These are phyloP conservation scores for Boletus tomentosulus DNA, from an alignment of 768 basidiomycete species.

Conservation along the genomic window DNA sequence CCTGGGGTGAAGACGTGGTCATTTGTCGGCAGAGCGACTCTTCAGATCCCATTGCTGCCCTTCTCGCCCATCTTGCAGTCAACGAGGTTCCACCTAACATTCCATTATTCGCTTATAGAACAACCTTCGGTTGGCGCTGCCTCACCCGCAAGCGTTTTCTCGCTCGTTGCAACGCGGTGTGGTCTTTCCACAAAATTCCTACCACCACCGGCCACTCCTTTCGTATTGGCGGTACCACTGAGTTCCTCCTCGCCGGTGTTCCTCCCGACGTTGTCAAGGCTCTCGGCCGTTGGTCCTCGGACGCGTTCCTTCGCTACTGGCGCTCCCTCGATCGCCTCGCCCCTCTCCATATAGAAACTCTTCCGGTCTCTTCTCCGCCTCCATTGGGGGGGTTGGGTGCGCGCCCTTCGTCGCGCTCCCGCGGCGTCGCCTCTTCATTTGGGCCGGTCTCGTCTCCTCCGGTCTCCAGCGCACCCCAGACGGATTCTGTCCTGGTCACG, in stretches of 20 bases:
- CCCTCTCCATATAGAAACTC: no score
- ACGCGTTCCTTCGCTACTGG: no score
- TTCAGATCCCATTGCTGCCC: conserved; percentile 15
- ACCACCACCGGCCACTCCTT: conserved; percentile 29
- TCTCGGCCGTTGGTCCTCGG: no score
- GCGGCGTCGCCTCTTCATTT: no score
- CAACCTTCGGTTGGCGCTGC: conserved; percentile 2
- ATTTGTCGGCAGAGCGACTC: conserved; percentile 27
- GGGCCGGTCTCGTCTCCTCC: no score
- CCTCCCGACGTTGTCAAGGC: conserved; percentile 31
- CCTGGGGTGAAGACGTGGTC: conserved; percentile 29
- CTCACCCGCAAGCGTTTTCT: conserved; percentile 21
- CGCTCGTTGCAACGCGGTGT: conserved; percentile 25
- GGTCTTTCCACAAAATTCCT: conserved; percentile 8
- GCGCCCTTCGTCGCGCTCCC: no score
- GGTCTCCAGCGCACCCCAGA: no score
- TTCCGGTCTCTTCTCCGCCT: no score
- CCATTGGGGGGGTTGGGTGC: no score
- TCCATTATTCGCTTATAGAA: not conserved
- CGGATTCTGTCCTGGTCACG: no score
- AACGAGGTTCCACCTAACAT: conserved; percentile 1
- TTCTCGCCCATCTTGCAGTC: conserved; percentile 8
- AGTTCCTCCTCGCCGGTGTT: conserved; percentile 28
- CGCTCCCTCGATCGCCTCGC: no score
- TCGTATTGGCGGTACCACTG: conserved; percentile 33